Base-by-base conservation (phyloP, 2,329 filamentous ascomycete species). In the Neophaeococcomyces mojaviensis region DNA sequence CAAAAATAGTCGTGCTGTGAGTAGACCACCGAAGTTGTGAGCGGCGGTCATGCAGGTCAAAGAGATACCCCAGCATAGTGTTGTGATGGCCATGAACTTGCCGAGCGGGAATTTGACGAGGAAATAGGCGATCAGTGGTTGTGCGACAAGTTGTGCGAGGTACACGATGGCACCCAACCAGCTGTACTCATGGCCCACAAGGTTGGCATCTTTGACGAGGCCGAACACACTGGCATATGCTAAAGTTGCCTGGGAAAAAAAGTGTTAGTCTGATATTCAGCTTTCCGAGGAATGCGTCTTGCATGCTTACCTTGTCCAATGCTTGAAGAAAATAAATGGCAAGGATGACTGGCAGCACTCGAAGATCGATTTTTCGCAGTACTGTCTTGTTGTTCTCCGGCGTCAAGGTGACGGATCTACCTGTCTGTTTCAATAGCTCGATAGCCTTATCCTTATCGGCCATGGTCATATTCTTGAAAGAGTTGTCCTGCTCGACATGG, bases 151-250 rank as follows among this genome's bases (percentile, higher is more conserved):
- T 56, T 78, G 74, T 0, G 72, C 73, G 32, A 78, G 63, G 49
- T 78, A 77, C 10, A 77, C 72, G 22, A 76, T 68, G 3, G 69
- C 66, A 1, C 70, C 70, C 0, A 73, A 61, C 73, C 72, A 75
- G 28, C 68, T 71, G 58, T 71, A 76, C 49, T 82, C 69, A 39
- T 77, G 66, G 13, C 77, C 77, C 7, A 71, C 63, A 1, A 83
- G 71, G 33, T 71, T 58, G 0, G 78, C 73, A 57, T 81, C 76
- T 42, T 79, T 66, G 26, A 78, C 72, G 9, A 84, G 66, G 2
- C 79, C 79, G 53, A 82, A 82, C 9, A 82, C 74, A 0, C 78
- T 80, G 2, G 77, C 77, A 55, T 82, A 83, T 2, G 64, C 68
- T 2, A 82, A 66, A 0, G 77, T 78, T 0, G 77, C 73, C 37